phyloP scores from a whole-genome alignment of 352 stramenopile species.

The Phytophthora crassamura region DNA sequence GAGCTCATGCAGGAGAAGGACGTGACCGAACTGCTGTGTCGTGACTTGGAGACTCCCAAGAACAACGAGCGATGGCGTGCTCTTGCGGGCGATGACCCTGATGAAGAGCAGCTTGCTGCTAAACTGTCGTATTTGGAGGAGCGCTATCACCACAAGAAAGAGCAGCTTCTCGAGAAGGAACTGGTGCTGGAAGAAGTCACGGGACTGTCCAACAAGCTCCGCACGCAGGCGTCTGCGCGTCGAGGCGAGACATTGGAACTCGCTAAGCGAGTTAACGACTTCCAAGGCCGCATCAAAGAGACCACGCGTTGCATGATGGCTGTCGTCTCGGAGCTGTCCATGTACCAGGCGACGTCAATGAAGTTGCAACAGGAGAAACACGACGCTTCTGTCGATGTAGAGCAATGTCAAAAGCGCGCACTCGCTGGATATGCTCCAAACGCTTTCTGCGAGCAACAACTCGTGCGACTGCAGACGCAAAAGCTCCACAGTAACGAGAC shows the following conservation, averaged over 20 bases:
- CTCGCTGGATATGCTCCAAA: constrained; percentile 79
- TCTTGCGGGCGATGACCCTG: constrained; percentile 89
- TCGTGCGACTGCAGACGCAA: constrained; percentile 67
- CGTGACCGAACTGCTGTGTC: constrained; percentile 89
- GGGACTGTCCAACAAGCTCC: constrained; percentile 86
- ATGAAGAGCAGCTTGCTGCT: constrained; percentile 86
- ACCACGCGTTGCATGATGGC: constrained; percentile 95
- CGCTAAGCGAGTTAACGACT: constrained; percentile 91
- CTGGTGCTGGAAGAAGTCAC: constrained; percentile 95
- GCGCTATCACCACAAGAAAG: constrained; percentile 91
- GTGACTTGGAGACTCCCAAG: constrained; percentile 91
- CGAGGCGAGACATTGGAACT: constrained; percentile 81
- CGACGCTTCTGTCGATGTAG: constrained; percentile 66
- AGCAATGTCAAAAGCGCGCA: constrained; percentile 65
- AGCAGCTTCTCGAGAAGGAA: constrained; percentile 94
- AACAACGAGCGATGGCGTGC: constrained; percentile 89
- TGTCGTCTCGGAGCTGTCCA: constrained; percentile 93
- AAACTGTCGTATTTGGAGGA: constrained; percentile 90
- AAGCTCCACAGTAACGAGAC: constrained; percentile 57
- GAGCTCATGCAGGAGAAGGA: constrained; percentile 88
- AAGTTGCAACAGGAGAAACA: constrained; percentile 94
- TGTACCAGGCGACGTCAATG: constrained; percentile 95
- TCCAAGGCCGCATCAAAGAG: constrained; percentile 91
- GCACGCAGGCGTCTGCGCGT: constrained; percentile 75
- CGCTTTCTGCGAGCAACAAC: constrained; percentile 78